Base-by-base conservation (phyloP, 352 stramenopile species). In the Plasmopara muralis region DNA sequence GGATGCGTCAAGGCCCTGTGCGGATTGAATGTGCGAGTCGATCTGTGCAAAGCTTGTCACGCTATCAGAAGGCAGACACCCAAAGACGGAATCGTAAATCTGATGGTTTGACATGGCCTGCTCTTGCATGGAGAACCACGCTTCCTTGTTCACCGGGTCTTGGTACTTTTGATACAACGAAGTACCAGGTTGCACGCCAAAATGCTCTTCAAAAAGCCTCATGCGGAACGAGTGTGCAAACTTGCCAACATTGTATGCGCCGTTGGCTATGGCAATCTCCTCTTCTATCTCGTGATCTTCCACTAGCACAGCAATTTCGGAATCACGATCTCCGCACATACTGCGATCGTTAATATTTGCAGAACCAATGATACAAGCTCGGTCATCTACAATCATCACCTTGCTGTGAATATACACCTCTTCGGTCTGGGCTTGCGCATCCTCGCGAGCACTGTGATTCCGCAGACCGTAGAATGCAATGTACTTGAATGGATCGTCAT, bases 341-440 rank as follows among this genome's bases (percentile, higher is more conserved):
- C 79, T 91, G 47, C 83, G 78, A 50, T 94, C 83, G 60, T 94
- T 94, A 47, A 94, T 89, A 57, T 94, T 94, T 28, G 83, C 83
- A 3, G 76, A 89, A 9, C 83, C 83, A 29, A 94, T 89, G 64
- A 94, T 92, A 44, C 64, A 82, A 44, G 53, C 64, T 31, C 77
- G 67, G 42, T 94, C 83, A 58, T 94, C 83, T 9, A 91, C 83
- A 43, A 94, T 91, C 81, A 94, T 96, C 52, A 95, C 62, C 64
- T 96, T 97, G 55, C 74, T 93, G 68, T 97, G 89, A 16, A 96
- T 79, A 56, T 94, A 94, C 2, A 94, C 69, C 50, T 91, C 68
- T 50, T 93, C 83, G 0, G 83, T 91, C 47, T 76, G 65, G 0
- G 79, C 70, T 25, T 75, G 53, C 8, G 54, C 61, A 44, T 66